phyloP scores from a whole-genome alignment of 2,329 filamentous ascomycete species.

The Epichloe glyceriae region DNA sequence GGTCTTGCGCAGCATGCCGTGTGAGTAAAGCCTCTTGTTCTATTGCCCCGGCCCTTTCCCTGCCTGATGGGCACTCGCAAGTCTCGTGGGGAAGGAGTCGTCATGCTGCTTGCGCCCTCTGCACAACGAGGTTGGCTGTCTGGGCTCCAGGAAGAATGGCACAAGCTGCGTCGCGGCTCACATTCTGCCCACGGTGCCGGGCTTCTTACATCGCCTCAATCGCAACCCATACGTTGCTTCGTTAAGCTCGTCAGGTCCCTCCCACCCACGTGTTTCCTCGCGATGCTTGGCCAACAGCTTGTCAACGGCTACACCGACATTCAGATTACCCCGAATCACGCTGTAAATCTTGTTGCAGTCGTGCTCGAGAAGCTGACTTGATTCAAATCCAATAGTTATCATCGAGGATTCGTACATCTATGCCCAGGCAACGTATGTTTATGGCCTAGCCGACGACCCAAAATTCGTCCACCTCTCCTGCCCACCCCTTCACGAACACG shows the following conservation, averaged over 20 bases:
- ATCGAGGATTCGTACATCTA: slow-evolving; percentile 27
- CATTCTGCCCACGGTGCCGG: no score
- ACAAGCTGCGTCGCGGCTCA: background rate
- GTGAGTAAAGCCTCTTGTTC: slow-evolving; percentile 16
- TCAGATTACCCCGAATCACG: slow-evolving; percentile 2
- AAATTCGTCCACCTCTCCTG: background rate
- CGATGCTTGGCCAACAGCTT: background rate
- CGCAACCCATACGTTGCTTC: no score
- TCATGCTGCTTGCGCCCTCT: background rate
- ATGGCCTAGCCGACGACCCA: slow-evolving; percentile 5
- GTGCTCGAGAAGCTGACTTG: slow-evolving; percentile 3
- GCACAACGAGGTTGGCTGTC: background rate
- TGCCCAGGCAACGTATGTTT: slow-evolving; percentile 23
- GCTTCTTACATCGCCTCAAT: no score
- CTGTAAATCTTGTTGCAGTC: background rate
- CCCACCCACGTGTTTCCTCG: background rate
- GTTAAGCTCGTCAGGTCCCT: background rate
- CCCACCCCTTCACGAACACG: background rate
- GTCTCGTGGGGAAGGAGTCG: background rate
- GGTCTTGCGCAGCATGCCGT: slow-evolving; percentile 23
- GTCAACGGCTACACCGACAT: background rate
- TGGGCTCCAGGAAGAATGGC: background rate
- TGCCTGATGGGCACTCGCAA: background rate
- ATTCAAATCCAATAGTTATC: slow-evolving; percentile 17
- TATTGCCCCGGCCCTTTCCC: background rate